Conservation (phyloP, 2,329 filamentous ascomycete genomes). For the Calonectria multiphialidica region DNA sequence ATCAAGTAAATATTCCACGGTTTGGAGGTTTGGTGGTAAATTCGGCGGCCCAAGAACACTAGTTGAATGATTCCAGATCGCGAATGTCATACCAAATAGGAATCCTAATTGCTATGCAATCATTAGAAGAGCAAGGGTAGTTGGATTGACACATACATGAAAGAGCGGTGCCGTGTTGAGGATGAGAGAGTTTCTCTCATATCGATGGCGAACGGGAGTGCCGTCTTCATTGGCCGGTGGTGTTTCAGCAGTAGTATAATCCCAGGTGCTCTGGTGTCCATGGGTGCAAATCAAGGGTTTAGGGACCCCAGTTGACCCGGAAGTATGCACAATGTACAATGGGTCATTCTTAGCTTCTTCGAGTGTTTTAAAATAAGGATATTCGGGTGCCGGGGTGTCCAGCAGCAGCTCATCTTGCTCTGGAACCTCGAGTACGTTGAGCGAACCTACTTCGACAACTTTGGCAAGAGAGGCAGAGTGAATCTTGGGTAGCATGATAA, state of each 20-base stretch:
- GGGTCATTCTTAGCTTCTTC: neutral
- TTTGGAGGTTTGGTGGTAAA: neutral
- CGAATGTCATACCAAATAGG: slow-evolving; percentile 2
- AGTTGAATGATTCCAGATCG: neutral
- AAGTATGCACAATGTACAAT: neutral
- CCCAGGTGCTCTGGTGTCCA: neutral
- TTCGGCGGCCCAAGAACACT: neutral
- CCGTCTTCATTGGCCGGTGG: neutral
- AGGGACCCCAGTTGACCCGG: neutral
- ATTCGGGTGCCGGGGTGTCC: neutral
- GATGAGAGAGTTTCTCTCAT: neutral
- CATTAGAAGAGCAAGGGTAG: neutral
- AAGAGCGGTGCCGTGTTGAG: neutral
- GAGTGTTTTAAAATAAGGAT: neutral
- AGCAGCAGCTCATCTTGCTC: neutral
- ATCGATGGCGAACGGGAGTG: neutral
- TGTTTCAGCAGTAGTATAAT: neutral
- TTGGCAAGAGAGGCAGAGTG: neutral
- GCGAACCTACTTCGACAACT: neutral
- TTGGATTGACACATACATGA: neutral
- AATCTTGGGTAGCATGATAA: neutral
- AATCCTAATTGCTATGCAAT: neutral
- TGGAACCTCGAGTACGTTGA: neutral
- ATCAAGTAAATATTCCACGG: neutral
- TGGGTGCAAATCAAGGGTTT: neutral